These are phyloP conservation scores for Trichoderma koningii DNA, from an alignment of 2,329 filamentous ascomycete genomes.

Conservation along the genomic window DNA sequence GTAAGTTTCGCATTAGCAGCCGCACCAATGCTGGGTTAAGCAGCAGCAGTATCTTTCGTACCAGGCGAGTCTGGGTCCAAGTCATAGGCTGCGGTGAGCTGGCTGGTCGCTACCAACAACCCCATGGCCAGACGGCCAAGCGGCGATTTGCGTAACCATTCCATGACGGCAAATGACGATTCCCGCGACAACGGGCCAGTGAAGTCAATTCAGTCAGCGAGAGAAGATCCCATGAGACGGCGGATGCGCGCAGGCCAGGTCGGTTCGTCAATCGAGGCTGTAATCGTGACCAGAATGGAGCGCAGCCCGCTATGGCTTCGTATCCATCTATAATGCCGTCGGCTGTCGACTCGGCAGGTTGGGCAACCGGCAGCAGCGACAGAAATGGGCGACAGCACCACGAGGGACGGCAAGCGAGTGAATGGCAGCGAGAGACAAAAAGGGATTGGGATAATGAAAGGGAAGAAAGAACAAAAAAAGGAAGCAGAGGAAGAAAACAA, in stretches of 20 bases:
- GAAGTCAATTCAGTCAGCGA: neutral
- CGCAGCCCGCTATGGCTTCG: conserved; percentile 1
- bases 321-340: conserved; percentile 4
- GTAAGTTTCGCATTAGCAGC: neutral
- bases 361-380: neutral
- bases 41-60: conserved; percentile 29
- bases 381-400: neutral
- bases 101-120: conserved; percentile 34
- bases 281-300: conserved; percentile 9
- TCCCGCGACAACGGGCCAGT: conserved; percentile 26
- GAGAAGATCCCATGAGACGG: conserved; percentile 12
- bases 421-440: conserved; percentile 19
- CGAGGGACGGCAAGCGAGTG: conserved; percentile 24
- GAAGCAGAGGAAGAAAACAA: conserved; percentile 24
- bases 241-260: neutral
- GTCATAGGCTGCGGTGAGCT: conserved; percentile 39
- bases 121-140: conserved; percentile 32
- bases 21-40: conserved; percentile 3
- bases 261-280: neutral
- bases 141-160: conserved; percentile 27
- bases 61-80: conserved; percentile 43
- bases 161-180: conserved; percentile 31
- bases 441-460: conserved; percentile 20
- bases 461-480: neutral
- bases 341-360: neutral